phyloP scores from a whole-genome alignment of 2,329 filamentous ascomycete genomes.

The Xylariomycetidae sp. region DNA sequence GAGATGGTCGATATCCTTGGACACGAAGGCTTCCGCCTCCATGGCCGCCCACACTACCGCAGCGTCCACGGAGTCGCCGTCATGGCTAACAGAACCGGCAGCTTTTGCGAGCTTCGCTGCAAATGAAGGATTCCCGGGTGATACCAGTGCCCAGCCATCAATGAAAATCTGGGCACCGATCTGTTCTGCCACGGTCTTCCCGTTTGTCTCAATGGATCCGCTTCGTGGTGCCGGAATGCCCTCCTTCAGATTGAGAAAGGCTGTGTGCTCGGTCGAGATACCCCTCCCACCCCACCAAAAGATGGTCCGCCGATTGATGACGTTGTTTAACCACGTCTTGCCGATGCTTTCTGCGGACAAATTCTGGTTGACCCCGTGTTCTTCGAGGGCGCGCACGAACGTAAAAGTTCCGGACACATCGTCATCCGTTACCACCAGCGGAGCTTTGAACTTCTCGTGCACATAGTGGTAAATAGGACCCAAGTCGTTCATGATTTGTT shows the following conservation, averaged over 20 bases:
- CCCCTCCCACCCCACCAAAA: slow-evolving; percentile 36
- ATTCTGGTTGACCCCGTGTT: slow-evolving; percentile 17
- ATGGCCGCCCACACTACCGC: slow-evolving; percentile 34
- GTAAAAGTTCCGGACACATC: slow-evolving; percentile 31
- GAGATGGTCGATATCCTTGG: slow-evolving; percentile 27
- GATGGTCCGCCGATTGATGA: slow-evolving; percentile 25
- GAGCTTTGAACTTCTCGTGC: slow-evolving; percentile 21
- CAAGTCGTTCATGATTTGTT: slow-evolving; percentile 25
- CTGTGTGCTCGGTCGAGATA: slow-evolving; percentile 34
- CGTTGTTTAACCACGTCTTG: slow-evolving; percentile 28
- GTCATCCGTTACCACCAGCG: slow-evolving; percentile 29
- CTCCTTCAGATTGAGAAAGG: slow-evolving; percentile 32
- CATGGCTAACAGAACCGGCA: slow-evolving; percentile 32
- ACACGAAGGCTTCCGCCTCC: slow-evolving; percentile 33
- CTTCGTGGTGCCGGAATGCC: slow-evolving; percentile 29
- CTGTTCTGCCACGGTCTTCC: slow-evolving; percentile 29
- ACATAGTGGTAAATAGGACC: slow-evolving; percentile 30
- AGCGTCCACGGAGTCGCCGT: slow-evolving; percentile 32
- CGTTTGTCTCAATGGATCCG: slow-evolving; percentile 24
- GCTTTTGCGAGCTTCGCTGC: slow-evolving; percentile 28
- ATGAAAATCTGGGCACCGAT: slow-evolving; percentile 36
- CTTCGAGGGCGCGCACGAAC: slow-evolving; percentile 31
- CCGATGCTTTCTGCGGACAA: slow-evolving; percentile 19
- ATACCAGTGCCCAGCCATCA: slow-evolving; percentile 31
- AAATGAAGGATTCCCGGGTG: slow-evolving; percentile 24